Evolutionary conservation across 164 flowering plant species (phyloP).

Genomic region (Stephania cephalantha): DNA sequence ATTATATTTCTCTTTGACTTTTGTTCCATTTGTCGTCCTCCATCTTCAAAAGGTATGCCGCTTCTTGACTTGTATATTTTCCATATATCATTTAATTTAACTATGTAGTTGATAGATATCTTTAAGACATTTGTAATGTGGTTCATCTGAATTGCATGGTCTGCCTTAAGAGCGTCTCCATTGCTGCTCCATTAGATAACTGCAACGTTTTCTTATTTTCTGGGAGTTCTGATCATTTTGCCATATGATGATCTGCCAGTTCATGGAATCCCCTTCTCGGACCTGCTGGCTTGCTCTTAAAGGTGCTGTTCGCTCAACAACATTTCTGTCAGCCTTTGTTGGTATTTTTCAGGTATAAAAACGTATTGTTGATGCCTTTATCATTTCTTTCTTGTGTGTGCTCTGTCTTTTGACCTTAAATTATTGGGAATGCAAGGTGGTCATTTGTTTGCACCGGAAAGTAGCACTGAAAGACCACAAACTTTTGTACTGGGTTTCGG

Average conservation of each 20-base stretch:
- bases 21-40: conserved; percentile 92
- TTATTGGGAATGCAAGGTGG: conserved; percentile 45
- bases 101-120: not conserved
- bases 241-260: conserved; percentile 32
- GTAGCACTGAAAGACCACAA: conserved; percentile 83
- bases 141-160: not conserved
- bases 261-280: conserved; percentile 73
- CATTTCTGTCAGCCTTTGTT: conserved; percentile 90
- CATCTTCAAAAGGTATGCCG: conserved; percentile 73
- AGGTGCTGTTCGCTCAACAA: conserved; percentile 80
- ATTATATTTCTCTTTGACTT: conserved; percentile 92
- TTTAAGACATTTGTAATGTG: not conserved
- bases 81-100: not conserved
- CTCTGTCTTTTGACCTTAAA: not conserved
- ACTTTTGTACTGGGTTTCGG: conserved; percentile 86
- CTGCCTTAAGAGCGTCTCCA: not conserved
- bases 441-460: conserved; percentile 89
- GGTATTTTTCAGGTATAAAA: conserved; percentile 83
- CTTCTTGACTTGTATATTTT: not conserved
- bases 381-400: not conserved
- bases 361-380: not conserved
- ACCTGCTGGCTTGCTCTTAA: conserved; percentile 77
- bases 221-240: not conserved
- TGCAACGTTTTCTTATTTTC: not conserved
- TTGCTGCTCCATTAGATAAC: not conserved